Percentiles rank a stretch among this genome's conserved stretches.
Evolutionary conservation across 129 eudicot species (phyloP).

Genomic region (Rutidosis leptorrhynchoides): DNA sequence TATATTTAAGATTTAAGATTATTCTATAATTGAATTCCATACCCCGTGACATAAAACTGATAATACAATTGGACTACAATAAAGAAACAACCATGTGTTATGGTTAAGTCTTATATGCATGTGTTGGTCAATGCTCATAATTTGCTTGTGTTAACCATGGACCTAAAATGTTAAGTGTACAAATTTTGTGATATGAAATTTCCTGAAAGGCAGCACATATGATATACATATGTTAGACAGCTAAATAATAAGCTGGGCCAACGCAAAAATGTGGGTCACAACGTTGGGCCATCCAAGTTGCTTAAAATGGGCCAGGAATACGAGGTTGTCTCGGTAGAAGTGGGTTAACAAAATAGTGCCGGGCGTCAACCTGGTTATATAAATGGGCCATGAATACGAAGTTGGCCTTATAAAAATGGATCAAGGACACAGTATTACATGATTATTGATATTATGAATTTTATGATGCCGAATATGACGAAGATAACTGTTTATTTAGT

Average conservation of each 20-base stretch:
- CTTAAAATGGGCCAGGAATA: background rate
- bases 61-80: background rate
- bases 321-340: background rate
- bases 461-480: too few relatives aligned
- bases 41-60: background rate
- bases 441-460: too few relatives aligned
- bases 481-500: too few relatives aligned
- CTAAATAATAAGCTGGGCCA: background rate
- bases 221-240: background rate
- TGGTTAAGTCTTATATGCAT: background rate
- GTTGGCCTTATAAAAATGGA: background rate
- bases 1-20: too few relatives aligned
- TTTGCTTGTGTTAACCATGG: background rate
- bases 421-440: background rate
- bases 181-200: background rate
- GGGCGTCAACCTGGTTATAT: background rate
- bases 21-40: background rate
- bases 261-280: background rate
- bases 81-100: background rate
- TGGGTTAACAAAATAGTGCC: background rate
- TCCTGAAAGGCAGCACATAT: background rate
- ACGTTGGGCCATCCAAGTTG: background rate
- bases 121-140: background rate
- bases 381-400: background rate
- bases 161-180: background rate